Evolutionary conservation across 768 basidiomycete genomes (phyloP), one percentile per base, ranked within the genome.

Genomic region (Lactarius deliciosus): DNA sequence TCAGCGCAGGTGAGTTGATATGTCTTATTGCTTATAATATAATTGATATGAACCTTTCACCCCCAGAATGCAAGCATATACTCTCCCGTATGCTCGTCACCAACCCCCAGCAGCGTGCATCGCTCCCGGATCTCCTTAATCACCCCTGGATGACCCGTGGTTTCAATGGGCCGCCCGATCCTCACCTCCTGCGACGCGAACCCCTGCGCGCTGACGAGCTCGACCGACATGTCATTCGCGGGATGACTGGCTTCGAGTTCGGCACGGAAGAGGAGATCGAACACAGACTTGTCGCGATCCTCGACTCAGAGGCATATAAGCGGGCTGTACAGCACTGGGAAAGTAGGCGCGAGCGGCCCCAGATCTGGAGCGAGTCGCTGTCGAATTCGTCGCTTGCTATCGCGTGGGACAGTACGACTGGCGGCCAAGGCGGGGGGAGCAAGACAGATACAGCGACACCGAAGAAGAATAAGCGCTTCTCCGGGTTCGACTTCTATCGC

Each of bases 191-290:
- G 28, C 87, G 89, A 64, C 91, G 96, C 10, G 91, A 94, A 71
- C 96, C 97, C 0, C 83, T 98, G 9, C 90, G 94, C 15, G 77
- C 88, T 0, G 92, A 94, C 63, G 96, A 98, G 61, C 82, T 99
- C 60, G 95, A 98, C 75, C 84, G 83, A 36, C 84, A 88, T 43
- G 92, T 98, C 66, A 84, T 99, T 73, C 84, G 83, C 40, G 89
- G 89, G 59, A 98, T 98, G 97, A 87, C 88, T 53, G 96, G 96
- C 5, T 98, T 99, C 78, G 96, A 98, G 73, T 98, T 99, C 71
- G 97, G 97, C 18, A 80, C 89, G 0, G 89, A 91, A 59, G 90
- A 91, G 5, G 91, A 96, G 15, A 92, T 98, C 63, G 89, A 93
- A 76, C 81, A 81, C 50, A 87, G 82, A 73, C 83, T 98, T 3